Evolutionary conservation across 2,329 filamentous ascomycete species (phyloP), one percentile per base, ranked within the genome.

Genomic region (Leptosphaerulina australis): DNA sequence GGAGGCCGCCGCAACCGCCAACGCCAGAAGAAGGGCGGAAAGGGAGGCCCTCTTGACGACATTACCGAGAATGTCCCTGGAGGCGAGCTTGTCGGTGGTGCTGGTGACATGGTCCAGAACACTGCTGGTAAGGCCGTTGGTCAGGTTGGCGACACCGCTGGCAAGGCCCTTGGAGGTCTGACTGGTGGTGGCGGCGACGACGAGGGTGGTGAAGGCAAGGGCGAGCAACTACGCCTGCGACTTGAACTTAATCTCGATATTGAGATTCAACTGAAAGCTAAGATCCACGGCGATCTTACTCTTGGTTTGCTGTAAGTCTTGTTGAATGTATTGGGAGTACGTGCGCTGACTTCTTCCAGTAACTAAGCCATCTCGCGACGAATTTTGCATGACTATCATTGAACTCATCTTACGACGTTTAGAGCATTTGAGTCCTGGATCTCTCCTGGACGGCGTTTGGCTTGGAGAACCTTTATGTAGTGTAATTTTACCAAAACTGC

Each of bases 211-310:
- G 62, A 68, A 39, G 58, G 56, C 37, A 74, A 75, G 58, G 78
- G 75, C 53, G 77, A 79, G 66, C 77, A 82, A 62, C 73, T 85
- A 57, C 79, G 81, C 59, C 61, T 85, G 69, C 74, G 81, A 59
- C 62, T 85, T 55, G 83, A 85, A 59, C 71, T 85, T 58, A 85
- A 85, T 62, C 71, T 85, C 53, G 83, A 85, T 66, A 83, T 85
- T 64, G 83, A 85, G 65, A 78, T 85, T 45, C 81, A 85, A 63
- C 71, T 85, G 36, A 85, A 85, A 75, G 83, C 83, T n/a, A 84
- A 82, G 70, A 85, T 85, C 59, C 82, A 84, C 56, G 83, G 83
- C 72, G 83, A 85, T 62, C 72, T 85, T 52, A 85, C 83, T n/a
- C 66, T 85, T 44, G 82, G 78, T 66, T 62, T 81, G 60, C 73